Evolutionary conservation across 495 filamentous ascomycete species (phyloP).

Genomic region (Penicillium malachiteum): DNA sequence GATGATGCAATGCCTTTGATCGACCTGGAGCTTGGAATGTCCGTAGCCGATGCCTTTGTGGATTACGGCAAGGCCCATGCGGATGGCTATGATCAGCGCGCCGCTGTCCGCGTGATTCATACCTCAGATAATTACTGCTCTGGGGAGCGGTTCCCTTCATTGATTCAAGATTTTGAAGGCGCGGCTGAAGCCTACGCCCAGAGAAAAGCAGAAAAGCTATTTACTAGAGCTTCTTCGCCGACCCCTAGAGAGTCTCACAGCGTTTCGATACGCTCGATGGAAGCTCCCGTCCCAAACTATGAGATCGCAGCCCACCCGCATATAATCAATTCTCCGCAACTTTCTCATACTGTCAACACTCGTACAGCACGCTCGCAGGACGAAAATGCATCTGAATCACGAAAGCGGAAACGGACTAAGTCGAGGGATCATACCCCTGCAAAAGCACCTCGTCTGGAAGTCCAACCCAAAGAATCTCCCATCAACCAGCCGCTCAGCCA

Average conservation of each 20-base stretch:
- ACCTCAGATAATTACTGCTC: slow-evolving; percentile 16
- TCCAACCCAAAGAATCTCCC: too few relatives aligned
- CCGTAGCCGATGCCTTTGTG: slow-evolving; percentile 41
- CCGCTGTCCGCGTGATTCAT: slow-evolving; percentile 35
- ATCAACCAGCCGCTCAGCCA: too few relatives aligned
- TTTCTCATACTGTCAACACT: too few relatives aligned
- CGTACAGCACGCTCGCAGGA: too few relatives aligned
- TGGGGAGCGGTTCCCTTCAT: slow-evolving; percentile 33
- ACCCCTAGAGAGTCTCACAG: neutral
- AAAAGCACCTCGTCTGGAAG: too few relatives aligned
- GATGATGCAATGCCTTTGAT: slow-evolving; percentile 34
- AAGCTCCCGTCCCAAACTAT: neutral
- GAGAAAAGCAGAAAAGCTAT: neutral
- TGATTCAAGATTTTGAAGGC: slow-evolving; percentile 25
- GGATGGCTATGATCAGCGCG: slow-evolving; percentile 40
- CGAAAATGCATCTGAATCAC: too few relatives aligned
- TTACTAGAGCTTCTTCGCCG: neutral
- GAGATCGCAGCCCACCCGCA: too few relatives aligned
- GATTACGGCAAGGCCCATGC: slow-evolving; percentile 32
- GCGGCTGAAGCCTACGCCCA: neutral
- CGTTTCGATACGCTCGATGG: neutral
- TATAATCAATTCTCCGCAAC: too few relatives aligned
- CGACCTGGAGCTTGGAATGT: slow-evolving; percentile 33
- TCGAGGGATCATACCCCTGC: too few relatives aligned
- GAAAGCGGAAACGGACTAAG: too few relatives aligned